Evolutionary conservation across 2,329 filamentous ascomycete species (phyloP).

Genomic region (Beauveria caledonica): DNA sequence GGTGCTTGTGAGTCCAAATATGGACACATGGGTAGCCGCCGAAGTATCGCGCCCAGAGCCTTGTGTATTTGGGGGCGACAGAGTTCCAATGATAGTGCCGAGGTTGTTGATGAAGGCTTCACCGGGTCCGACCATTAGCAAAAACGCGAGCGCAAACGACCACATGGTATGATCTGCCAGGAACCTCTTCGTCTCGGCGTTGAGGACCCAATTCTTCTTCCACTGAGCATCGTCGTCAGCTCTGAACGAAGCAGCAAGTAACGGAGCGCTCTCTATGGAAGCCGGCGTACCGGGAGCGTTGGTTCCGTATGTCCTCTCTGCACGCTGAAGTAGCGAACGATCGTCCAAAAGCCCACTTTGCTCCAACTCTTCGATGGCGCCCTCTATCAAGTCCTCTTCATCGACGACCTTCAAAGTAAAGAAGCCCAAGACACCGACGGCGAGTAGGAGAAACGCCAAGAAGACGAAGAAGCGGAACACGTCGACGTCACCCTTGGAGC

Average conservation of each 20-base stretch:
- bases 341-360: slow-evolving; percentile 74
- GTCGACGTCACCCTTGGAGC: slow-evolving; percentile 54
- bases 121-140: slow-evolving; percentile 88
- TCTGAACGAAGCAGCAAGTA: slow-evolving; percentile 27
- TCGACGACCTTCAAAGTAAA: slow-evolving; percentile 72
- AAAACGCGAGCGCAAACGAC: slow-evolving; percentile 84
- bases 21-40: slow-evolving; percentile 82
- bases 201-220: slow-evolving; percentile 86
- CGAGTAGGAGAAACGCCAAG: slow-evolving; percentile 61
- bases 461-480: slow-evolving; percentile 88
- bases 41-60: slow-evolving; percentile 42
- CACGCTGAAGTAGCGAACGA: slow-evolving; percentile 59
- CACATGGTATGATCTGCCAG: slow-evolving; percentile 90
- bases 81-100: slow-evolving; percentile 83
- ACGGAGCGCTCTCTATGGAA: slow-evolving; percentile 36
- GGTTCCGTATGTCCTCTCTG: slow-evolving; percentile 55
- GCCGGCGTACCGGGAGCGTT: slow-evolving; percentile 29
- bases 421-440: slow-evolving; percentile 63
- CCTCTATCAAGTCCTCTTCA: slow-evolving; percentile 80
- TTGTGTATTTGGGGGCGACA: slow-evolving; percentile 53
- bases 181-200: slow-evolving; percentile 81
- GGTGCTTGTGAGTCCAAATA: slow-evolving; percentile 84
- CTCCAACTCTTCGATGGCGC: slow-evolving; percentile 84
- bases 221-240: slow-evolving; percentile 43
- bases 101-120: slow-evolving; percentile 98